Conservation (phyloP, 192 early-diverging fungal species). For the Linnemannia schmuckeri region DNA sequence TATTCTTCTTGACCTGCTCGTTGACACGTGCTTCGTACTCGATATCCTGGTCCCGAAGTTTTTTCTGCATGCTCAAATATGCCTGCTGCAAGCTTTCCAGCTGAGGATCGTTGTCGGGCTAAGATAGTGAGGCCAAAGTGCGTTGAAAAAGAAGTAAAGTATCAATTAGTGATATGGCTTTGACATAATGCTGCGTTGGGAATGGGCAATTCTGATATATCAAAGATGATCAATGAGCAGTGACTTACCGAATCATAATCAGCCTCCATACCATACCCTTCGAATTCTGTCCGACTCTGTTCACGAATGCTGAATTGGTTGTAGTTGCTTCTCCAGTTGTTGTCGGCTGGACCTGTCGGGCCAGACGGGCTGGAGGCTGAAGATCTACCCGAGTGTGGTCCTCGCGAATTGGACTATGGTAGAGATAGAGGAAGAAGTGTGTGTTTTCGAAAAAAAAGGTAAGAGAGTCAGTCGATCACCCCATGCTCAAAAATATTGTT, state of each 20-base stretch:
- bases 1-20: constrained; percentile 25
- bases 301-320: constrained; percentile 40
- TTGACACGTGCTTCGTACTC: constrained; percentile 45
- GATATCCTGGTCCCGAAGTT: constrained; percentile 30
- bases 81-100: constrained; percentile 30
- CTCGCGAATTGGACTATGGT: constrained; percentile 31
- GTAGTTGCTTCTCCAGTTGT: constrained; percentile 31
- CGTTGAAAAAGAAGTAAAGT: not conserved
- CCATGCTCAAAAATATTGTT: constrained; percentile 2
- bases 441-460: not conserved
- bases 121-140: not conserved
- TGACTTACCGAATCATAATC: constrained; percentile 37
- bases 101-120: constrained; percentile 18
- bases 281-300: constrained; percentile 38
- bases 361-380: constrained; percentile 13
- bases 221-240: not conserved
- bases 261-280: constrained; percentile 29
- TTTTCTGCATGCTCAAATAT: constrained; percentile 28
- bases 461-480: not conserved
- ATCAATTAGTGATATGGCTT: not conserved
- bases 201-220: too few relatives aligned
- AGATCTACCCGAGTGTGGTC: constrained; percentile 23
- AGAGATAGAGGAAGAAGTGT: not conserved
- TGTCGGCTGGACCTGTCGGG: constrained; percentile 8
- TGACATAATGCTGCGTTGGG: too few relatives aligned